Evolutionary conservation across 305 asterid genomes (phyloP).

Genomic region (Solanum chacoense): DNA sequence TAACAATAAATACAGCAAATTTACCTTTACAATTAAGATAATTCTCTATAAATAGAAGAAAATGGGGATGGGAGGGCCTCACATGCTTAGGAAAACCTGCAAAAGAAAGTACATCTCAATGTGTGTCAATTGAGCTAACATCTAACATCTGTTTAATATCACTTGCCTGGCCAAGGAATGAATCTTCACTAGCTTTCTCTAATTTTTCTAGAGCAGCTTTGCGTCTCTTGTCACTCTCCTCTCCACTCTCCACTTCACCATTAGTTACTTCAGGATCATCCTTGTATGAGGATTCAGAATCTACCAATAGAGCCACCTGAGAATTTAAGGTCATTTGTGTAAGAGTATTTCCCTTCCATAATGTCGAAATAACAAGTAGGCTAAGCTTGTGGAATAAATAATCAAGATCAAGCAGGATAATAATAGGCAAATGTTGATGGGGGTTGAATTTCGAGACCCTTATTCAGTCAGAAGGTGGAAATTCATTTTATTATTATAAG

Average conservation of each 20-base stretch:
- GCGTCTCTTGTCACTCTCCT: conserved; percentile 49
- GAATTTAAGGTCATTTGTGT: background rate
- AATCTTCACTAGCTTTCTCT: conserved; percentile 84
- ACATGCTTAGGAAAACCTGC: background rate
- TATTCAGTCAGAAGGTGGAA: background rate
- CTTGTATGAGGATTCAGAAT: conserved; percentile 50
- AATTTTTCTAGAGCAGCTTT: conserved; percentile 63
- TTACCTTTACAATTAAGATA: background rate
- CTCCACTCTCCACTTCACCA: conserved; percentile 54
- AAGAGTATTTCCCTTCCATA: conserved; percentile 6
- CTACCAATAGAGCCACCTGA: conserved; percentile 22
- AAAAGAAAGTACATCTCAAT: background rate
- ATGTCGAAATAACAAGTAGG: background rate
- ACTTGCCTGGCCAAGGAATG: conserved; percentile 78
- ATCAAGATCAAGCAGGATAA: background rate
- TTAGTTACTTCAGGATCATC: conserved; percentile 22
- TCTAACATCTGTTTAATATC: background rate
- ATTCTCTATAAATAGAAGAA: background rate
- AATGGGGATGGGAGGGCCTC: background rate
- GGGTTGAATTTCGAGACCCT: background rate
- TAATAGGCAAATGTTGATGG: background rate
- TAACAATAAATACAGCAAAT: background rate
- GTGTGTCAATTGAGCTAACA: background rate
- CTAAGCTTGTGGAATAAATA: background rate
- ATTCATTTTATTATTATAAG: background rate